These are phyloP conservation scores for Colletotrichum camelliae DNA, from an alignment of 2,329 filamentous ascomycete genomes.

Conservation along the genomic window DNA sequence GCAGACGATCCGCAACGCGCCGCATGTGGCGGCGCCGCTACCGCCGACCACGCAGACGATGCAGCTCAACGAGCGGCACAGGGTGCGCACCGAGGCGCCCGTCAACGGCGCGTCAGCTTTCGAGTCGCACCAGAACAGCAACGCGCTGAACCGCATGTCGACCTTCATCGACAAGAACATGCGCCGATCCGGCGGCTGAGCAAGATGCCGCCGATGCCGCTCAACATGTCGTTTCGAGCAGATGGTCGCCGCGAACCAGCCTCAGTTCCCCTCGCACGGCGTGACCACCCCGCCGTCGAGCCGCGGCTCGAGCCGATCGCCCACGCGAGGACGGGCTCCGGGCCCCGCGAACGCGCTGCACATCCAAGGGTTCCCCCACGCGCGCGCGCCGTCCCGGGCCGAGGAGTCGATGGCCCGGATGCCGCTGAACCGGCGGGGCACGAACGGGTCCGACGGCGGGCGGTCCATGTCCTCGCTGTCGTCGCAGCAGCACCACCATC, in stretches of 20 bases:
- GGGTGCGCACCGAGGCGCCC: slow-evolving; percentile 36
- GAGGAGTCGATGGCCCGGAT: slow-evolving; percentile 13
- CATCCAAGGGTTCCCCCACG: slow-evolving; percentile 22
- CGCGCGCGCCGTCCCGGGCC: slow-evolving; percentile 10
- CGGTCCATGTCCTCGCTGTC: neutral
- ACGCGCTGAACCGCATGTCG: slow-evolving; percentile 49
- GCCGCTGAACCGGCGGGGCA: slow-evolving; percentile 23
- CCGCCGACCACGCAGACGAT: slow-evolving; percentile 25
- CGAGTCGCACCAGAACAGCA: slow-evolving; percentile 45
- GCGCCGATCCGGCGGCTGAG: slow-evolving; percentile 47
- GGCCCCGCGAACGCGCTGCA: neutral
- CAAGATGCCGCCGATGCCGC: slow-evolving; percentile 38
- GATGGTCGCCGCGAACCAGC: slow-evolving; percentile 29
- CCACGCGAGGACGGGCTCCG: slow-evolving; percentile 19
- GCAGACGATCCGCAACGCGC: slow-evolving; percentile 33
- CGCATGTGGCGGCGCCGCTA: slow-evolving; percentile 16
- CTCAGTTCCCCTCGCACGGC: slow-evolving; percentile 20
- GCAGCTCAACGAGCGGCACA: slow-evolving; percentile 47
- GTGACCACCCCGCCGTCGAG: slow-evolving; percentile 37
- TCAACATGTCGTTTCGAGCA: slow-evolving; percentile 36
- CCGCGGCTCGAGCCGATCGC: slow-evolving; percentile 34
- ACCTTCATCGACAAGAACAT: slow-evolving; percentile 48
- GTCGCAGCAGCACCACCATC: neutral
- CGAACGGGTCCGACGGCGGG: slow-evolving; percentile 16
- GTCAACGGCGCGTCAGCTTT: slow-evolving; percentile 40